Evolutionary conservation across 352 stramenopile genomes (phyloP).

Genomic region (Phytophthora aleatoria): DNA sequence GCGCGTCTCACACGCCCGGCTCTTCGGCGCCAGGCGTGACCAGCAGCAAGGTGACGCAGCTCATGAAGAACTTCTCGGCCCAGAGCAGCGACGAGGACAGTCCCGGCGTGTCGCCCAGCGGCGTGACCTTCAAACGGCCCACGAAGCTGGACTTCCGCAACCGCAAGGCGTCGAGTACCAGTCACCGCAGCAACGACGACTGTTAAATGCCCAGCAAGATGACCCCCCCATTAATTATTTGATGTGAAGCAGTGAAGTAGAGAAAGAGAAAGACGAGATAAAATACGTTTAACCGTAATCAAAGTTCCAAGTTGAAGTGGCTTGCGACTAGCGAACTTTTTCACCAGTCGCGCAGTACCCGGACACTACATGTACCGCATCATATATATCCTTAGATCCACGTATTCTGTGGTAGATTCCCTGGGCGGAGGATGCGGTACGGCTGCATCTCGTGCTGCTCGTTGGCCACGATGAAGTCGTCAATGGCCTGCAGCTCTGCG

Average conservation of each 20-base stretch:
- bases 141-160: conserved; percentile 49
- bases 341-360: not conserved
- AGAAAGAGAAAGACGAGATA: not conserved
- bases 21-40: conserved; percentile 18
- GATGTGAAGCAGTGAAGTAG: conserved; percentile 17
- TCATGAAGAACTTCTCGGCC: conserved; percentile 77
- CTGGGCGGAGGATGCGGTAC: conserved; percentile 42
- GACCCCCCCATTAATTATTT: conserved; percentile 33
- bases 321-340: conserved; percentile 13
- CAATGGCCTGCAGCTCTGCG: conserved; percentile 29
- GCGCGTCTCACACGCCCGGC: conserved; percentile 11
- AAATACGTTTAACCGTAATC: conserved; percentile 1
- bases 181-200: conserved; percentile 23
- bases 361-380: too few relatives aligned
- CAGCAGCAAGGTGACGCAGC: conserved; percentile 60
- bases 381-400: conserved; percentile 33
- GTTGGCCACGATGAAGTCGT: conserved; percentile 29
- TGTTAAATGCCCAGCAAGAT: not conserved
- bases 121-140: conserved; percentile 30
- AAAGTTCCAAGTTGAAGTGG: conserved; percentile 26
- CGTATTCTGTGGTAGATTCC: conserved; percentile 33
- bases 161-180: conserved; percentile 43
- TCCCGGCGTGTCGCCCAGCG: conserved; percentile 22
- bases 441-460: conserved; percentile 34
- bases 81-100: conserved; percentile 31